Base-by-base conservation (phyloP, 2,329 filamentous ascomycete species). In the Botrytis cinerea region DNA sequence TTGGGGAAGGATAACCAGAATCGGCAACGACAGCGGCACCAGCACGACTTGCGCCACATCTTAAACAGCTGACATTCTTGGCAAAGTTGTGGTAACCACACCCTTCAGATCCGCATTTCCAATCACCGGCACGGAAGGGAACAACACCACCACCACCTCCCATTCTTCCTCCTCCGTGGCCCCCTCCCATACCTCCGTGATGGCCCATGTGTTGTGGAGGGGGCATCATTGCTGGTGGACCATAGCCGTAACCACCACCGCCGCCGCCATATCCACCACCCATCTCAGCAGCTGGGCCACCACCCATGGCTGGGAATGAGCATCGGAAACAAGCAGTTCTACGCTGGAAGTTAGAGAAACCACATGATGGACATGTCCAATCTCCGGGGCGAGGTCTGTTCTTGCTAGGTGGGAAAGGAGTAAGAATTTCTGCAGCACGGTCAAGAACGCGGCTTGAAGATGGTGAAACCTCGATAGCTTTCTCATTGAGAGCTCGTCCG, bases 21-120 rank as follows among this genome's bases (percentile, higher is more conserved):
- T 98, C 96, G 45, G 95, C 95, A 73, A 98, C 94, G 69, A 99
- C 93, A 25, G 95, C 95, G 74, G 96, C 96, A 76, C 93, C 94
- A 75, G 95, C 95, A 79, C 96, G 93, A 82, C 94, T 97, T 71
- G 95, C 96, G 82, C 96, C 96, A 81, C 96, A 99, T 74, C 96
- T 93, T 76, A 99, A 89, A 83, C 96, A 99, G 84, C 94, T 97
- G 73, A 98, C 95, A 80, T 99, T 99, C 89, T 99, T 99, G 75
- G 96, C 96, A 82, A 99, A 99, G 86, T 99, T 99, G 86, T 99
- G 96, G 83, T 99, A 99, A 74, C 93, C 94, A 82, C 96, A 99
- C 54, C 95, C 94, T 81, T 99, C 96, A 77, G 96, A 96, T 73
- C 96, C 96, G 81, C 96, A 99, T 84, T 98, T 98, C 96, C 96